These are phyloP conservation scores for Rhodomyrtus psidioides DNA, from an alignment of 441 rosid genomes.

Conservation along the genomic window DNA sequence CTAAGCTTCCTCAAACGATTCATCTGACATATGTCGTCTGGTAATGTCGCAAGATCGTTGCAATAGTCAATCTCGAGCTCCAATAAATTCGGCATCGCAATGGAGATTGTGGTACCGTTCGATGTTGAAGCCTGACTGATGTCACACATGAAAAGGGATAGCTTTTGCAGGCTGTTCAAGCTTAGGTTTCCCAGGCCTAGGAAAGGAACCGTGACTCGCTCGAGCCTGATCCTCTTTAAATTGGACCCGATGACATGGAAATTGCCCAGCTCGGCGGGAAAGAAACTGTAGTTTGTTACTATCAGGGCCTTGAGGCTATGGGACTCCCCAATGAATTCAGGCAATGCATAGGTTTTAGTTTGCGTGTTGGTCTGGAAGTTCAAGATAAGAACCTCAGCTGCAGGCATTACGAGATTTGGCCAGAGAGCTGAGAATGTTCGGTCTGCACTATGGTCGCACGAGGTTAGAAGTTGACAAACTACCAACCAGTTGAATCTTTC, in stretches of 20 bases:
- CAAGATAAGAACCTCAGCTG: constrained; percentile 44
- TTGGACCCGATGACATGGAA: constrained; percentile 24
- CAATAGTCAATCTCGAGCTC: constrained; percentile 62
- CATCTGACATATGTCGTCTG: constrained; percentile 24
- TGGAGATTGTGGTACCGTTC: not conserved
- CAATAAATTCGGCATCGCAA: constrained; percentile 29
- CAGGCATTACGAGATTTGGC: constrained; percentile 32
- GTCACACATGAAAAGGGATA: constrained; percentile 51
- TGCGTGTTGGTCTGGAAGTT: constrained; percentile 19
- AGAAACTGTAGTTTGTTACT: constrained; percentile 27
- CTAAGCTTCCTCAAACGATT: constrained; percentile 35
- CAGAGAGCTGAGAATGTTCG: constrained; percentile 39
- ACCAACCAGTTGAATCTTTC: not conserved
- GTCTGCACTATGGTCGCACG: constrained; percentile 21
- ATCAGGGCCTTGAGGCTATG: constrained; percentile 35
- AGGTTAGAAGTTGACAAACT: not conserved
- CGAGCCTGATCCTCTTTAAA: constrained; percentile 54
- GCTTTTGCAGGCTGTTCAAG: constrained; percentile 25
- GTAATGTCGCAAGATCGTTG: constrained; percentile 43
- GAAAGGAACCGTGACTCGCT: constrained; percentile 29
- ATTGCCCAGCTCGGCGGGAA: constrained; percentile 20
- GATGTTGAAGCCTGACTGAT: constrained; percentile 21
- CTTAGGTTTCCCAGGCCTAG: not conserved
- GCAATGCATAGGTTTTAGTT: constrained; percentile 23
- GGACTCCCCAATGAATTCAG: constrained; percentile 36